These are phyloP conservation scores for Sphaerulina musiva DNA, from an alignment of 2,329 filamentous ascomycete genomes.

Conservation along the genomic window DNA sequence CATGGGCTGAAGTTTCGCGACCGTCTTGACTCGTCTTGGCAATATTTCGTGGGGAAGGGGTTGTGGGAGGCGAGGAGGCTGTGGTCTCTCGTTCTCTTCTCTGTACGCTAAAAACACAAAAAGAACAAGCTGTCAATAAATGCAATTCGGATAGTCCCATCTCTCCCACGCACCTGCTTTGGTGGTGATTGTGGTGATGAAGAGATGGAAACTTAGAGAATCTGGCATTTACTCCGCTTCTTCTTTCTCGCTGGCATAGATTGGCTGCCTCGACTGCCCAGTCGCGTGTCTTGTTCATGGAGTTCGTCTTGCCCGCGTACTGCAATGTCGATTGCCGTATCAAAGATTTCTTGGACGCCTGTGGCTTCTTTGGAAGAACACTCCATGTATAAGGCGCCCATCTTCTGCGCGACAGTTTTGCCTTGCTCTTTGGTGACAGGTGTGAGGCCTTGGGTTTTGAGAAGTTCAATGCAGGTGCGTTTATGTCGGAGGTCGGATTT, in stretches of 20 bases:
- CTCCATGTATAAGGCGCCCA: slow-evolving; percentile 94
- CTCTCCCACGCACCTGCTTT: slow-evolving; percentile 4
- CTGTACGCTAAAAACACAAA: slow-evolving; percentile 3
- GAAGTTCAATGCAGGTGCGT: slow-evolving; percentile 94
- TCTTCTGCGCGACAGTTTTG: slow-evolving; percentile 78
- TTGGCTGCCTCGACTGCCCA: slow-evolving; percentile 35
- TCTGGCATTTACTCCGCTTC: slow-evolving; percentile 78
- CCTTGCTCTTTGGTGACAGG: slow-evolving; percentile 91
- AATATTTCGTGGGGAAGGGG: slow-evolving; percentile 1
- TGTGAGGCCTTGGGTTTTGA: slow-evolving; percentile 94
- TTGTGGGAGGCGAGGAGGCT: slow-evolving; percentile 9
- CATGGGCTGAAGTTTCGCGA: slow-evolving; percentile 3
- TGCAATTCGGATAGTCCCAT: slow-evolving; percentile 5
- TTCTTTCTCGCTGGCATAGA: slow-evolving; percentile 52
- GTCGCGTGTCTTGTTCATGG: slow-evolving; percentile 39
- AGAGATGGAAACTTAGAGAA: slow-evolving; percentile 52
- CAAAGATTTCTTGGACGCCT: slow-evolving; percentile 94
- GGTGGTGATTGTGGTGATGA: neutral
- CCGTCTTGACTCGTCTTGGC: neutral
- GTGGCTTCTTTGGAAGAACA: slow-evolving; percentile 97
- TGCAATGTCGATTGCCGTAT: slow-evolving; percentile 80
- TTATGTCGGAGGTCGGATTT: slow-evolving; percentile 96
- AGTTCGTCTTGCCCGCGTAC: slow-evolving; percentile 60
- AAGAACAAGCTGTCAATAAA: slow-evolving; percentile 12
- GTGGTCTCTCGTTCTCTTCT: slow-evolving; percentile 7